Conservation (phyloP, 768 basidiomycete species). For the Boletus bicolor region DNA sequence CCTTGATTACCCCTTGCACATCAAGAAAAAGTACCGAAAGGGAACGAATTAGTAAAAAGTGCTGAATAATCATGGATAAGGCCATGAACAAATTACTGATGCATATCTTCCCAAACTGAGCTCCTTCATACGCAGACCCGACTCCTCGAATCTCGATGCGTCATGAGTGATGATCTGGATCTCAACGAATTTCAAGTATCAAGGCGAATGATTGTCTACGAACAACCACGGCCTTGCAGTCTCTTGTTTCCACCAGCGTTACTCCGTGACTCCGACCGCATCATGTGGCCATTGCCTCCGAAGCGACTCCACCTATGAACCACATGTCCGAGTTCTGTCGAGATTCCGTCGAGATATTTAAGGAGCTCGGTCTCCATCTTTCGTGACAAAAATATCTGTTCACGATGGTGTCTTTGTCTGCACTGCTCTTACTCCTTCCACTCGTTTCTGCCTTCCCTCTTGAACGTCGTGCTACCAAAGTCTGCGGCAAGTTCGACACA, state of each 20-base stretch:
- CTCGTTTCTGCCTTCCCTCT: slow-evolving; percentile 16
- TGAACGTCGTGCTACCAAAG: neutral
- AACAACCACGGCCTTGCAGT: neutral
- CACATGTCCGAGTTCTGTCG: too few relatives aligned
- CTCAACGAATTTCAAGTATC: neutral
- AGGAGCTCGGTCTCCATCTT: neutral
- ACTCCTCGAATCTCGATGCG: neutral
- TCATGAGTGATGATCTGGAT: neutral
- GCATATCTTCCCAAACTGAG: neutral
- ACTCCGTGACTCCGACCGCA: neutral
- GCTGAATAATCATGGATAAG: too few relatives aligned
- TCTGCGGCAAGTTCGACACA: slow-evolving; percentile 52
- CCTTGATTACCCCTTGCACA: too few relatives aligned
- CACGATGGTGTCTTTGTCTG: slow-evolving; percentile 11
- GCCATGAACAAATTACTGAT: too few relatives aligned
- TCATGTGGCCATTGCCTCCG: neutral
- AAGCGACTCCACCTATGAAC: neutral
- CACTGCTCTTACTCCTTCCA: slow-evolving; percentile 20
- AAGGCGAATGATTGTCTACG: neutral
- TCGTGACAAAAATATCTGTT: neutral
- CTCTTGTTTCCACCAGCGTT: neutral
- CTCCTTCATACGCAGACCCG: neutral
- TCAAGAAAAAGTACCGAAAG: too few relatives aligned
- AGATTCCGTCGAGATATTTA: slow-evolving; percentile 9
- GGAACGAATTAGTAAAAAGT: too few relatives aligned